Conservation (phyloP, 208 protist genomes). For the Entamoeba dispar region DNA sequence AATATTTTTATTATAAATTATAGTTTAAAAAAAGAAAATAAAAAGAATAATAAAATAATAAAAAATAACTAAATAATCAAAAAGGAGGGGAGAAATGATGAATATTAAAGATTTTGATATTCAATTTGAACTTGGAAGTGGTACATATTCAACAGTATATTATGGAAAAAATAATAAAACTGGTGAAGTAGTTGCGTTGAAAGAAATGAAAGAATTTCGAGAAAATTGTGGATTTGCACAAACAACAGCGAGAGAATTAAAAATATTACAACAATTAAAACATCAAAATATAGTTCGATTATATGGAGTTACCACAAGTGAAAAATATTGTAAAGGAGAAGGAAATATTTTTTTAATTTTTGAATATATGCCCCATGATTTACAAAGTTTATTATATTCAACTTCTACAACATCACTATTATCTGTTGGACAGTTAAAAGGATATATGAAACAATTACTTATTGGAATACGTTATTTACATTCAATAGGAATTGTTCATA, state of each 20-base stretch:
- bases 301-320: conserved; percentile 43
- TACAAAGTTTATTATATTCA: neutral
- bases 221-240: conserved; percentile 47
- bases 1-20: too few species aligned
- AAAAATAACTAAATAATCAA: too few species aligned
- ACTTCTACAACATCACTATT: neutral
- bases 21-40: too few species aligned
- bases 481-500: conserved; percentile 45
- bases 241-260: conserved; percentile 54
- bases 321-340: neutral
- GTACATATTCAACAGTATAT: conserved; percentile 22
- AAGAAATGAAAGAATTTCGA: conserved; percentile 39
- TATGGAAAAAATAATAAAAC: conserved; percentile 22
- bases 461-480: conserved; percentile 36
- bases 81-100: too few species aligned
- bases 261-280: conserved; percentile 43
- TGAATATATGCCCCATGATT: conserved; percentile 10
- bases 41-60: too few species aligned
- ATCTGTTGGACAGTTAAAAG: neutral
- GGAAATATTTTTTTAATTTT: conserved; percentile 2
- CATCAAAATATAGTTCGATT: conserved; percentile 47
- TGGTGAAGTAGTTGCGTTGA: conserved; percentile 38
- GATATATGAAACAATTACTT: neutral
- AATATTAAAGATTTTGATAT: too few species aligned
- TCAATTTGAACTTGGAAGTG: neutral